Percentiles rank a stretch among this genome's conserved stretches.
phyloP scores from a whole-genome alignment of 2,329 filamentous ascomycete genomes.

The Ramularia collo-cygni region DNA sequence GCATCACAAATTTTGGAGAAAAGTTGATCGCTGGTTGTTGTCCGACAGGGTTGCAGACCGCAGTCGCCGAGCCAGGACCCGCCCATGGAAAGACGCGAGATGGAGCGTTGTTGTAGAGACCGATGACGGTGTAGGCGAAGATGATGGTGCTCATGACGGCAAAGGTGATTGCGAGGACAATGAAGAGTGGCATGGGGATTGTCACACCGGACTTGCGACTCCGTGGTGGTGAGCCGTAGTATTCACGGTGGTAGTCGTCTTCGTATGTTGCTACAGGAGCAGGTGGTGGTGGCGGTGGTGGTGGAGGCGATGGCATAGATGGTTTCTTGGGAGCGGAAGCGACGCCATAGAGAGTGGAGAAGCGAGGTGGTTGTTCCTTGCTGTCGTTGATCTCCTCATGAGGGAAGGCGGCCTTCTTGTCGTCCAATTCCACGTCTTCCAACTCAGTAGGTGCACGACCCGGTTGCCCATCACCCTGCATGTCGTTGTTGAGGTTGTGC shows the following conservation, averaged over 20 bases:
- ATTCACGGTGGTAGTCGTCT: constrained; percentile 18
- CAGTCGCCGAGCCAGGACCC: constrained; percentile 8
- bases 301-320: no score
- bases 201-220: constrained; percentile 26
- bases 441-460: constrained; percentile 17
- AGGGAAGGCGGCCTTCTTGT: constrained; percentile 7
- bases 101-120: constrained; percentile 31
- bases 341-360: constrained; percentile 28
- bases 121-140: constrained; percentile 33
- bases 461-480: constrained; percentile 21
- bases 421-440: constrained; percentile 12
- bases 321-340: no score
- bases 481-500: constrained; percentile 27
- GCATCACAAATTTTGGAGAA: constrained; percentile 28
- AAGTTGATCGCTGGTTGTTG: constrained; percentile 26
- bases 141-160: constrained; percentile 31
- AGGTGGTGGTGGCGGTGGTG: constrained; percentile 13
- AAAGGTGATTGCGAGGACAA: constrained; percentile 27
- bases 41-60: constrained; percentile 13
- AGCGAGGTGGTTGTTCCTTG: constrained; percentile 25
- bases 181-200: constrained; percentile 28
- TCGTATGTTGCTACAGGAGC: constrained; percentile 11
- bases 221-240: constrained; percentile 20
- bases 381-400: constrained; percentile 21
- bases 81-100: constrained; percentile 21